These are phyloP conservation scores for Lepidium didymum DNA, from an alignment of 345 rosid genomes.

Conservation along the genomic window DNA sequence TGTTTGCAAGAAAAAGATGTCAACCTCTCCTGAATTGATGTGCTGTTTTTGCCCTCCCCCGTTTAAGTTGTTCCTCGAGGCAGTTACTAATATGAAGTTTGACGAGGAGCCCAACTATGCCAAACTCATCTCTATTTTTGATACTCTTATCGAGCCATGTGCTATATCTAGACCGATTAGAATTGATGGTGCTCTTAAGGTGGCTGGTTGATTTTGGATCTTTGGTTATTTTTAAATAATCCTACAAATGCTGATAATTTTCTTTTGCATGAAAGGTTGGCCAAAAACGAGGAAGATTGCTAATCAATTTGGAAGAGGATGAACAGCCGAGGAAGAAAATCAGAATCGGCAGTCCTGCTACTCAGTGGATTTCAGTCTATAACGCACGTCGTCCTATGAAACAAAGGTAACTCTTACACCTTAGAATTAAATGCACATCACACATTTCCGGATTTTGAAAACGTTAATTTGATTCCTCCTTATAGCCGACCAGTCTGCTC, in stretches of 20 bases:
- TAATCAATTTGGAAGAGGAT: constrained; percentile 77
- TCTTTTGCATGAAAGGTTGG: constrained; percentile 47
- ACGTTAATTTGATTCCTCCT: neutral
- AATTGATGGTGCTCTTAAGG: constrained; percentile 98
- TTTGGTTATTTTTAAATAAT: neutral
- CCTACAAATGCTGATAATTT: constrained; percentile 1
- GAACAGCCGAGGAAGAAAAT: constrained; percentile 87
- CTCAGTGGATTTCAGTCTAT: constrained; percentile 92
- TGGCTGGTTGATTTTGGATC: constrained; percentile 25
- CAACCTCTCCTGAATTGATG: constrained; percentile 75
- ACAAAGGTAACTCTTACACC: constrained; percentile 51
- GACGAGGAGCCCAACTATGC: constrained; percentile 95
- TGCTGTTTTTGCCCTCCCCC: constrained; percentile 90
- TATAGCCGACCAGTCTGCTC: neutral
- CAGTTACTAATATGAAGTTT: constrained; percentile 85
- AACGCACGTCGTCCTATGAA: constrained; percentile 94
- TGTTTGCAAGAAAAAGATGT: constrained; percentile 95
- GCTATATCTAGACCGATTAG: constrained; percentile 65
- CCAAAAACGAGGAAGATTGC: constrained; percentile 71
- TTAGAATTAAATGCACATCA: neutral
- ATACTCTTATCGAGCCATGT: constrained; percentile 63
- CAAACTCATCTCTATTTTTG: constrained; percentile 74
- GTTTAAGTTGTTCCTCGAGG: constrained; percentile 79
- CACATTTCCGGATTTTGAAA: neutral
- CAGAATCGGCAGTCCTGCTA: constrained; percentile 82